phyloP scores from a whole-genome alignment of 1,284 basidiomycete genomes.

The Somion occarium region DNA sequence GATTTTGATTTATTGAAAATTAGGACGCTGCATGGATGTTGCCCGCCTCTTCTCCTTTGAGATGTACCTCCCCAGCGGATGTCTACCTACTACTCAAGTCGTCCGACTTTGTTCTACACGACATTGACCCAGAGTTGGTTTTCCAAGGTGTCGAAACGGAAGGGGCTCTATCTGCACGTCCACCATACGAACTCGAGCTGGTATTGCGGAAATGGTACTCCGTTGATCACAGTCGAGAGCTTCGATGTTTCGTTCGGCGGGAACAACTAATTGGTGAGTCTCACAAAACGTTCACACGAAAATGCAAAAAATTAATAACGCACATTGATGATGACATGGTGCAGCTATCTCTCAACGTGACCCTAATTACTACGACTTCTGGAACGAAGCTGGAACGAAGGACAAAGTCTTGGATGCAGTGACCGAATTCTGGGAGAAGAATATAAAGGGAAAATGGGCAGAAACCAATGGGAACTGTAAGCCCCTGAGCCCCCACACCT shows the following conservation, averaged over 20 bases:
- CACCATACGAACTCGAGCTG: slow-evolving; percentile 73
- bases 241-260: slow-evolving; percentile 83
- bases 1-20: no score
- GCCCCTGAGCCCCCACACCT: no score
- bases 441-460: slow-evolving; percentile 59
- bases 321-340: neutral
- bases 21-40: slow-evolving; percentile 94
- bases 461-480: slow-evolving; percentile 60
- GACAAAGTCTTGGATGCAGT: slow-evolving; percentile 52
- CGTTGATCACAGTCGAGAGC: slow-evolving; percentile 78
- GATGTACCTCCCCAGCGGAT: slow-evolving; percentile 85
- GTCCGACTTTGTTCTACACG: slow-evolving; percentile 86
- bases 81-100: slow-evolving; percentile 93
- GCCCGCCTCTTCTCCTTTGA: slow-evolving; percentile 79
- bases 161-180: slow-evolving; percentile 1
- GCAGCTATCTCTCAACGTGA: slow-evolving; percentile 89
- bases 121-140: slow-evolving; percentile 57
- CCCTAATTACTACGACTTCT: slow-evolving; percentile 84
- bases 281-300: no score
- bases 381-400: slow-evolving; percentile 60
- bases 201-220: slow-evolving; percentile 90
- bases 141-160: slow-evolving; percentile 52
- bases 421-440: slow-evolving; percentile 60
- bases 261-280: slow-evolving; percentile 64
- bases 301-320: neutral